Evolutionary conservation across 108 stramenopile species (phyloP), one percentile per base, ranked within the genome.

Genomic region (Nitzschia inconspicua): DNA sequence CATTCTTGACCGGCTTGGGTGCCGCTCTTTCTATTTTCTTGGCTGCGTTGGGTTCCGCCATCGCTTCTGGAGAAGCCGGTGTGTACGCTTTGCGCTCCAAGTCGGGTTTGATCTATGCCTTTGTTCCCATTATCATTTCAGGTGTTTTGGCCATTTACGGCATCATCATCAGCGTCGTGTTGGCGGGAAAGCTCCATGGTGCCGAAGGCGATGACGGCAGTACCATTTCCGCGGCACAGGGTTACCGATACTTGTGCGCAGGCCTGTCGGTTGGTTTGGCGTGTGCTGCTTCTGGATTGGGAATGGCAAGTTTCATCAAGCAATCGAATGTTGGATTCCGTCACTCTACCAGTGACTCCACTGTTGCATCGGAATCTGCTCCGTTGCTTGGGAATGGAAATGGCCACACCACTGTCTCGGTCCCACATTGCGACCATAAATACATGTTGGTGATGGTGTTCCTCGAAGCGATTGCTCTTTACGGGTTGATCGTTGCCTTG

Each of bases 111-210:
- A 20, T 49, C 14, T 57, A 53, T 51, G 55, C 61, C 31, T 76
- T 79, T 41, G 56, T 68, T 10, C 80, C 84, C 40, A 70, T 82
- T 19, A 37, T 82, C 42, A 68, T 70, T 43, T 40, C 75, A 1
- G 84, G 84, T 0, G 84, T 85, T 26, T 57, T 85, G 47, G 70
- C 78, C 27, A 65, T 85, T 18, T 85, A 85, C 48, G 84, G 84
- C 11, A 46, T 79, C 22, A 82, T 82, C 32, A 65, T 85, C 28
- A 37, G 54, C 30, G 63, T 73, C 14, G 24, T 82, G 29, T 42
- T 85, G 37, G 50, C 48, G 10, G 35, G 40, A 1, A 76, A 71
- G 54, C 28, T 82, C 9, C n/a, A n/a, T n/a, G n/a, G n/a, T n/a
- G n/a, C n/a, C n/a, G 43, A 53, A 22, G 18, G 14, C 18, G 60